Conservation (phyloP, 2,329 filamentous ascomycete genomes). For the Decorospora gaudefroyi region DNA sequence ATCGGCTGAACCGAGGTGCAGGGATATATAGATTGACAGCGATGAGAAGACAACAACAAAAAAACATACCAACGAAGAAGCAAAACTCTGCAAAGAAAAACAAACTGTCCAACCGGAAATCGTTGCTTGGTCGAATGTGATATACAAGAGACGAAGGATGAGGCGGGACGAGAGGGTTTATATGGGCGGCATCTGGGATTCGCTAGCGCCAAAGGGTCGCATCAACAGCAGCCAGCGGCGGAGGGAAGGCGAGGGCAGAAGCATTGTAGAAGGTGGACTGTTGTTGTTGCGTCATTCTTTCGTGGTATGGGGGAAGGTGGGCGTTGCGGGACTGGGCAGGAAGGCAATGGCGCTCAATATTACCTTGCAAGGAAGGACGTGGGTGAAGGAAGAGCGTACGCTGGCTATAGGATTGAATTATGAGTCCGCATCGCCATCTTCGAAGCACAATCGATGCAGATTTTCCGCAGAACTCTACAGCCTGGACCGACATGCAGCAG, state of each 20-base stretch:
- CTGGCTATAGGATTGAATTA: background rate
- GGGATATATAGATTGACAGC: background rate
- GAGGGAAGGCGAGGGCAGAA: background rate
- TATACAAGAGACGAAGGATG: constrained; percentile 18
- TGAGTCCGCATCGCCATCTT: background rate
- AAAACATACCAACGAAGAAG: background rate
- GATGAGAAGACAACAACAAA: background rate
- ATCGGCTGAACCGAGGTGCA: background rate
- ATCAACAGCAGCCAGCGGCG: background rate
- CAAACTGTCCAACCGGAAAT: background rate
- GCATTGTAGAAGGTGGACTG: background rate
- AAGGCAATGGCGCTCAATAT: background rate
- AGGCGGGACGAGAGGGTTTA: constrained; percentile 6
- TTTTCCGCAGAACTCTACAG: too few relatives aligned
- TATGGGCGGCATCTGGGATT: constrained; percentile 4
- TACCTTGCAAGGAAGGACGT: background rate
- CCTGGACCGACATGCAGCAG: background rate
- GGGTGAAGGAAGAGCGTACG: background rate
- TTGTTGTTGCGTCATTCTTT: background rate
- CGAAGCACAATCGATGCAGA: background rate
- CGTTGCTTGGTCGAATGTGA: constrained; percentile 5
- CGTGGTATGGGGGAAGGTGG: background rate
- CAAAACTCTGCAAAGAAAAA: background rate
- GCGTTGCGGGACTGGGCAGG: background rate
- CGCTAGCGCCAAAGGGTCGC: background rate